These are phyloP conservation scores for Botrytis byssoidea DNA, from an alignment of 2,329 filamentous ascomycete species.

Conservation along the genomic window DNA sequence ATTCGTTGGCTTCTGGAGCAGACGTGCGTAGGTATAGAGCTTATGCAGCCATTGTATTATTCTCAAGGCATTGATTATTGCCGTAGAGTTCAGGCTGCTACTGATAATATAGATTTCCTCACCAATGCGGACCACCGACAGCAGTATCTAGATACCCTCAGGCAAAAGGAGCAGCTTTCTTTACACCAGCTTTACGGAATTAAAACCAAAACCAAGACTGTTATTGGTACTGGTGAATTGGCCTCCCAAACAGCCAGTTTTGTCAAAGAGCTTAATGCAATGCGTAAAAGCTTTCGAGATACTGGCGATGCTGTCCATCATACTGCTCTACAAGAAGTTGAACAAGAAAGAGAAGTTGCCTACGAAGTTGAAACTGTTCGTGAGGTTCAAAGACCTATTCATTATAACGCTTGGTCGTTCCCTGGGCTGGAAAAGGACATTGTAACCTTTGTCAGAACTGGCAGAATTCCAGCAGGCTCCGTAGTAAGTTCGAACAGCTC, in stretches of 20 bases:
- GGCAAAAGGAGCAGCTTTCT: constrained; percentile 55
- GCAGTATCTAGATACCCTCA: constrained; percentile 46
- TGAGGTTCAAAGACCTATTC: constrained; percentile 44
- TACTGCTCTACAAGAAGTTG: constrained; percentile 57
- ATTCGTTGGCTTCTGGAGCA: constrained; percentile 63
- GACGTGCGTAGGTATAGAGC: constrained; percentile 58
- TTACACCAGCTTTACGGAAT: constrained; percentile 57
- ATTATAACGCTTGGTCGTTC: constrained; percentile 43
- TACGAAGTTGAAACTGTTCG: constrained; percentile 46
- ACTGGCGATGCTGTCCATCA: constrained; percentile 46
- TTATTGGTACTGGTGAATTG: not conserved
- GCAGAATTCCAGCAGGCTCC: constrained; percentile 42
- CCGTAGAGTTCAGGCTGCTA: constrained; percentile 50
- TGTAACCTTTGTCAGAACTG: constrained; percentile 46
- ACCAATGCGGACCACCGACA: constrained; percentile 38
- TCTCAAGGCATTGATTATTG: constrained; percentile 63
- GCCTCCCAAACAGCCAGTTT: constrained; percentile 32
- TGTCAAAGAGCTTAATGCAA: constrained; percentile 39
- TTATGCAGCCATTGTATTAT: constrained; percentile 57
- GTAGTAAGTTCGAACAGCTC: constrained; percentile 17
- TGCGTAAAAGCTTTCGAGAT: constrained; percentile 44
- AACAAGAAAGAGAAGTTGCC: constrained; percentile 49
- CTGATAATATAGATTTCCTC: constrained; percentile 46
- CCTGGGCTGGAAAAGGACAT: constrained; percentile 50
- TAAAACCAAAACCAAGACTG: constrained; percentile 28